These are phyloP conservation scores for Urochloa ruziziensis DNA, from an alignment of 176 grass and related monocot species.

Conservation along the genomic window DNA sequence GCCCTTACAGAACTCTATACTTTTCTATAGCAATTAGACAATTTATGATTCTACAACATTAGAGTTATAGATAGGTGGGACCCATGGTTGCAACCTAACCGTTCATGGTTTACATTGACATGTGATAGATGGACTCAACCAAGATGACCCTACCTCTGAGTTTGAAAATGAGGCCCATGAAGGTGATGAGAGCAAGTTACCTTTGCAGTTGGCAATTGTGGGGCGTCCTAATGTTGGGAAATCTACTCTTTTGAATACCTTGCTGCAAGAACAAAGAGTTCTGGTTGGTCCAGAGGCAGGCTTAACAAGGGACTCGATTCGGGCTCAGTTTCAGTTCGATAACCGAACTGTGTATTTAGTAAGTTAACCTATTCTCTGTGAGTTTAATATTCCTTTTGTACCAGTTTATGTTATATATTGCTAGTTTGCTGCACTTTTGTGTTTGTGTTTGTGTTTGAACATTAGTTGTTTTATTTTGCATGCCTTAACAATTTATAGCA, in stretches of 20 bases:
- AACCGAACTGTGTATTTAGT: slow-evolving; percentile 89
- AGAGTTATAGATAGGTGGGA: neutral
- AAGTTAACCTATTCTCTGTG: slow-evolving; percentile 34
- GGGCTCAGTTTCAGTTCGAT: slow-evolving; percentile 85
- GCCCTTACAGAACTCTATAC: neutral
- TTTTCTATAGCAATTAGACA: neutral
- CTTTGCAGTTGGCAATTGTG: slow-evolving; percentile 88
- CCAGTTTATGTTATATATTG: neutral
- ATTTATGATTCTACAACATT: neutral
- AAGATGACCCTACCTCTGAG: slow-evolving; percentile 46
- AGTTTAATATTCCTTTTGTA: neutral
- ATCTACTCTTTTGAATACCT: slow-evolving; percentile 83
- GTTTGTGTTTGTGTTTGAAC: neutral
- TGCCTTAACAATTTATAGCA: neutral
- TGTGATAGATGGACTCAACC: slow-evolving; percentile 54
- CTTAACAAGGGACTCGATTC: slow-evolving; percentile 93
- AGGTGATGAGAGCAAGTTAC: slow-evolving; percentile 61
- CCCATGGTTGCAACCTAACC: neutral
- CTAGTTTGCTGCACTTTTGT: neutral
- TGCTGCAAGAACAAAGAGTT: slow-evolving; percentile 94
- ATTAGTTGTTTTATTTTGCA: neutral
- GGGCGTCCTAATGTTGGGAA: slow-evolving; percentile 96
- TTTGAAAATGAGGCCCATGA: slow-evolving; percentile 34
- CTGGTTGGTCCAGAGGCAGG: slow-evolving; percentile 93
- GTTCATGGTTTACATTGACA: slow-evolving; percentile 14